phyloP scores from a whole-genome alignment of 108 stramenopile species.

The Schizochytrium sp. region DNA sequence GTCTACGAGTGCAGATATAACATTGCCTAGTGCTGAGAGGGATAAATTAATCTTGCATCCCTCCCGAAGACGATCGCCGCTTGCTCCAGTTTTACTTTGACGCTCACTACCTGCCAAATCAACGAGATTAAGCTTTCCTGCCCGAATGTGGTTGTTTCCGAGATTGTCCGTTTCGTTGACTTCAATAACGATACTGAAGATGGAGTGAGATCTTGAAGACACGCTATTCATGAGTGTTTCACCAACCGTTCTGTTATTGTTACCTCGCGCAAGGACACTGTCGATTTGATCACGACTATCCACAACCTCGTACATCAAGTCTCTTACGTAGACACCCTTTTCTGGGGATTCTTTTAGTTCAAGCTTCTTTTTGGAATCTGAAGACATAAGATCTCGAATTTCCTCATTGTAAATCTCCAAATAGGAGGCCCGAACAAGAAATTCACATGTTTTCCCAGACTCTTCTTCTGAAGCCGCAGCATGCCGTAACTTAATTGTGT shows the following conservation, averaged over 20 bases:
- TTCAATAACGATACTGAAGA: constrained; percentile 77
- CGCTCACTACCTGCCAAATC: constrained; percentile 79
- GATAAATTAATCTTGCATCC: constrained; percentile 87
- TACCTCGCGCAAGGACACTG: constrained; percentile 70
- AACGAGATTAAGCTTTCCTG: constrained; percentile 79
- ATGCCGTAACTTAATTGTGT: constrained; percentile 65
- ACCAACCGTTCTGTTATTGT: constrained; percentile 73
- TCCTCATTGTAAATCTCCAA: constrained; percentile 83
- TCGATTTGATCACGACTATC: constrained; percentile 68
- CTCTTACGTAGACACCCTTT: constrained; percentile 78
- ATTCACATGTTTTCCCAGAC: constrained; percentile 64
- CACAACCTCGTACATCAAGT: constrained; percentile 71
- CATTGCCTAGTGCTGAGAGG: constrained; percentile 94
- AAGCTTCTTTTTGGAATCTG: constrained; percentile 67
- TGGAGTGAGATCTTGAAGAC: constrained; percentile 76
- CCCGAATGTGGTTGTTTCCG: constrained; percentile 73
- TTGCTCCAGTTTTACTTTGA: constrained; percentile 77
- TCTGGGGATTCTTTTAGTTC: constrained; percentile 77
- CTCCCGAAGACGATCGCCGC: constrained; percentile 77
- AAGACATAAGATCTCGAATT: constrained; percentile 75
- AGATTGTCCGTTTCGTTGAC: constrained; percentile 65
- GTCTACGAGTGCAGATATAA: constrained; percentile 78
- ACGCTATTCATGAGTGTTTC: constrained; percentile 76
- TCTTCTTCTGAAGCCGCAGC: constrained; percentile 53
- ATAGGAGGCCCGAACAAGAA: constrained; percentile 81